phyloP scores from a whole-genome alignment of 129 eudicot species.

The Escallonia rubra region DNA sequence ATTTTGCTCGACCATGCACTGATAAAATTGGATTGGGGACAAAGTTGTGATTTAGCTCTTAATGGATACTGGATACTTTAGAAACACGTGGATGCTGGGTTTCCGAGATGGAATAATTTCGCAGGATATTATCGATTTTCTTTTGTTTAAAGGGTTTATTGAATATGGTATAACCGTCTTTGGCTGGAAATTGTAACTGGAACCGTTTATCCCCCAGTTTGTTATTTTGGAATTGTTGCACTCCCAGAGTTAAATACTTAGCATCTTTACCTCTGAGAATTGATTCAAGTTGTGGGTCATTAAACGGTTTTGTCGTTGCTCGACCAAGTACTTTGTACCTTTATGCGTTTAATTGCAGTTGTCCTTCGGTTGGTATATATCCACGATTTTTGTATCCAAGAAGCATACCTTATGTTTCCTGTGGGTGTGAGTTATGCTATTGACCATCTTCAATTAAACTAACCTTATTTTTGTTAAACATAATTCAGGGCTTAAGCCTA shows the following conservation, averaged over 20 bases:
- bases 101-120: too few species aligned
- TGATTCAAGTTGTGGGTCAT: conserved; percentile 1
- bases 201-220: neutral
- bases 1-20: too few species aligned
- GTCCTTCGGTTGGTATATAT: neutral
- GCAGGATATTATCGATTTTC: too few species aligned
- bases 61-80: too few species aligned
- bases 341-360: too few species aligned
- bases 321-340: too few species aligned
- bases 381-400: neutral
- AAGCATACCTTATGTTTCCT: neutral
- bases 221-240: conserved; percentile 1
- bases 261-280: neutral
- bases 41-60: too few species aligned
- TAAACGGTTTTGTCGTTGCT: neutral
- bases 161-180: too few species aligned
- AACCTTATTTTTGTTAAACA: conserved; percentile 1
- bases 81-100: too few species aligned
- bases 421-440: neutral
- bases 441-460: neutral
- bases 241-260: neutral
- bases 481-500: conserved; percentile 49
- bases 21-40: too few species aligned
- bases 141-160: too few species aligned
- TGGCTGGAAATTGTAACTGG: too few species aligned